These are phyloP conservation scores for Eurotiales sp. DNA, from an alignment of 2,329 filamentous ascomycete genomes.

Conservation along the genomic window DNA sequence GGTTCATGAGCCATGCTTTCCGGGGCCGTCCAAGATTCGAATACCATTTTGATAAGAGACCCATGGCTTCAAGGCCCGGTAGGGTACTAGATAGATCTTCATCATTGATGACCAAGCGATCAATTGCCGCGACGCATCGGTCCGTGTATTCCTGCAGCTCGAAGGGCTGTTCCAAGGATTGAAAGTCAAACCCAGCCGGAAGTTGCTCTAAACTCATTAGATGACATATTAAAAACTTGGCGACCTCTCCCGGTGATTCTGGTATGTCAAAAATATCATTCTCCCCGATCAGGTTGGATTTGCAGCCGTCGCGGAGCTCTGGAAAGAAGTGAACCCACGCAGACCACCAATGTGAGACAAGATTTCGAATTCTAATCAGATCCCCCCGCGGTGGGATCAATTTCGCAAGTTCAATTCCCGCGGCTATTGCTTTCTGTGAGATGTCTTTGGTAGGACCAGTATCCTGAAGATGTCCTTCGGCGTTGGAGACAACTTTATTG, in stretches of 20 bases:
- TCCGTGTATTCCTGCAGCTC: conserved; percentile 44
- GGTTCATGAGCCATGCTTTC: conserved; percentile 51
- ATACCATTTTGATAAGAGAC: conserved; percentile 51
- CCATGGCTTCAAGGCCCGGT: conserved; percentile 52
- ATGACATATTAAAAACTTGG: conserved; percentile 44
- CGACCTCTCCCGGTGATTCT: conserved; percentile 35
- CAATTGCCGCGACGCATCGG: conserved; percentile 44
- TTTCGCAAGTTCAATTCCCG: conserved; percentile 25
- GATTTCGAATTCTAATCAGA: conserved; percentile 29
- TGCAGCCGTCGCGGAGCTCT: conserved; percentile 22
- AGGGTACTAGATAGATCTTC: conserved; percentile 50
- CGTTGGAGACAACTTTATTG: conserved; percentile 34
- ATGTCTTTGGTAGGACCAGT: conserved; percentile 22
- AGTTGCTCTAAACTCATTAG: conserved; percentile 42
- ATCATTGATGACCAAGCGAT: conserved; percentile 47
- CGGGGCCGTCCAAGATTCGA: conserved; percentile 55
- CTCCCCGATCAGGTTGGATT: conserved; percentile 15
- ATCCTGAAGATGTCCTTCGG: conserved; percentile 25
- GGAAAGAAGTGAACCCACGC: conserved; percentile 34
- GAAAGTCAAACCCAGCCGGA: conserved; percentile 36
- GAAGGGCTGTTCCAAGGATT: conserved; percentile 33
- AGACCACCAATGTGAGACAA: conserved; percentile 27
- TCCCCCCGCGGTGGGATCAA: conserved; percentile 33
- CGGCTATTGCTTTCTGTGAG: conserved; percentile 26
- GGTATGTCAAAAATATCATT: conserved; percentile 13